Evolutionary conservation across 352 stramenopile genomes (phyloP).

Genomic region (Globisporangium irregulare): DNA sequence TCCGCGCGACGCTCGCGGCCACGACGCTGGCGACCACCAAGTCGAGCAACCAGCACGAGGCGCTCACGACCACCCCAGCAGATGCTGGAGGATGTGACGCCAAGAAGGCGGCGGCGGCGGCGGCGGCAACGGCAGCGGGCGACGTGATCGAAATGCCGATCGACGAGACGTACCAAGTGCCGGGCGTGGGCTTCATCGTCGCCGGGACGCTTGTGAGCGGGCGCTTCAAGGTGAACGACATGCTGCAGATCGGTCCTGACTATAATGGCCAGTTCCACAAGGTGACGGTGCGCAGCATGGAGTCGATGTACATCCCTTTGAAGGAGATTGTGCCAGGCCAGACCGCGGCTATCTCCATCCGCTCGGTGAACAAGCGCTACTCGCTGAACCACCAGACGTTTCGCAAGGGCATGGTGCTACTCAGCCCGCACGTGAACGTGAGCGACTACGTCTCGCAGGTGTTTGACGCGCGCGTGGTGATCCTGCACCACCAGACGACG

Average conservation of each 20-base stretch:
- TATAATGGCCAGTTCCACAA: conserved; percentile 87
- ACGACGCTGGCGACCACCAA: conserved; percentile 61
- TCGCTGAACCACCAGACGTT: conserved; percentile 80
- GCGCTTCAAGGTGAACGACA: conserved; percentile 84
- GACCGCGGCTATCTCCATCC: conserved; percentile 82
- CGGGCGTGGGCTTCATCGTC: conserved; percentile 93
- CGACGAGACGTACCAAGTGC: conserved; percentile 90
- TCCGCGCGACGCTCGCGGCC: conserved; percentile 64
- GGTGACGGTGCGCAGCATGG: conserved; percentile 82
- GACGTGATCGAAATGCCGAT: conserved; percentile 85
- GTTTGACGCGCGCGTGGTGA: conserved; percentile 93
- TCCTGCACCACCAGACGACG: conserved; percentile 95
- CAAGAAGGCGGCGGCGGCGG: conserved; percentile 7
- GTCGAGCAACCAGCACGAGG: conserved; percentile 50
- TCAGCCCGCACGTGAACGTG: conserved; percentile 80
- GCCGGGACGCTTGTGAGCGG: conserved; percentile 93
- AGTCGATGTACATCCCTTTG: conserved; percentile 88
- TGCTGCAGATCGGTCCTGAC: conserved; percentile 89
- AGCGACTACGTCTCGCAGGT: conserved; percentile 72
- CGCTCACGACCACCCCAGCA: conserved; percentile 15
- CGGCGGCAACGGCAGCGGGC: background rate
- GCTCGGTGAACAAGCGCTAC: conserved; percentile 89
- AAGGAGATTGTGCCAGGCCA: conserved; percentile 86
- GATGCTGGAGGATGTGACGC: background rate
- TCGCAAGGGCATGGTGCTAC: conserved; percentile 91